phyloP scores from a whole-genome alignment of 2,329 filamentous ascomycete species.

The Xylaria sp. region DNA sequence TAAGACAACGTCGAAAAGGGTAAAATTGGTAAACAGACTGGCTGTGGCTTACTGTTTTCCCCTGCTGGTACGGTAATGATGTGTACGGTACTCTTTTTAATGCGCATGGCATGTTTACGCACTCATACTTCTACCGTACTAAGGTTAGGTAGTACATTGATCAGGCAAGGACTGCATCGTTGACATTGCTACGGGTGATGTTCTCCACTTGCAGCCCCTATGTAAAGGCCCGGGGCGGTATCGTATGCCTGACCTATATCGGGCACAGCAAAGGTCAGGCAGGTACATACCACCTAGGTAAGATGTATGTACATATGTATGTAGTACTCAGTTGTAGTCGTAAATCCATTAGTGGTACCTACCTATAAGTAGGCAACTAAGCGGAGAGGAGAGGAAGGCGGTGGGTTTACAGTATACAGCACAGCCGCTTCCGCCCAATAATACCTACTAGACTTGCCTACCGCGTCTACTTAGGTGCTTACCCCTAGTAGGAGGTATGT shows the following conservation, averaged over 20 bases:
- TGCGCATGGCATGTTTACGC: neutral
- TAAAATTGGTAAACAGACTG: neutral
- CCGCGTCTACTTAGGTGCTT: neutral
- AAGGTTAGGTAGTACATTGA: neutral
- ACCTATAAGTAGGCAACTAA: neutral
- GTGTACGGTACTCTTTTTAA: neutral
- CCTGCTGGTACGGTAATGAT: constrained; percentile 5
- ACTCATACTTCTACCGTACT: neutral
- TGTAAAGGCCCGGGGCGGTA: neutral
- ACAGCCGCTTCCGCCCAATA: neutral
- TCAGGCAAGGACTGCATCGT: constrained; percentile 6
- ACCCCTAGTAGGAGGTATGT: neutral
- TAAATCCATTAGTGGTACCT: neutral
- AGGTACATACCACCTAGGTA: too few species aligned
- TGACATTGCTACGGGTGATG: constrained; percentile 3
- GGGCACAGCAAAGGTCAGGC: neutral
- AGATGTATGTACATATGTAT: too few species aligned
- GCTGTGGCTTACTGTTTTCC: constrained; percentile 25
- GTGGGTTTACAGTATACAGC: neutral
- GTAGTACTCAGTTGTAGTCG: neutral
- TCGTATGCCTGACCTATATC: neutral
- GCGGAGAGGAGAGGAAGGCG: neutral
- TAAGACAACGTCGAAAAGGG: constrained; percentile 9
- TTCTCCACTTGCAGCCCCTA: neutral
- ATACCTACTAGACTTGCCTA: neutral